These are phyloP conservation scores for Aphanomyces cochlioides DNA, from an alignment of 352 stramenopile species.

Conservation along the genomic window DNA sequence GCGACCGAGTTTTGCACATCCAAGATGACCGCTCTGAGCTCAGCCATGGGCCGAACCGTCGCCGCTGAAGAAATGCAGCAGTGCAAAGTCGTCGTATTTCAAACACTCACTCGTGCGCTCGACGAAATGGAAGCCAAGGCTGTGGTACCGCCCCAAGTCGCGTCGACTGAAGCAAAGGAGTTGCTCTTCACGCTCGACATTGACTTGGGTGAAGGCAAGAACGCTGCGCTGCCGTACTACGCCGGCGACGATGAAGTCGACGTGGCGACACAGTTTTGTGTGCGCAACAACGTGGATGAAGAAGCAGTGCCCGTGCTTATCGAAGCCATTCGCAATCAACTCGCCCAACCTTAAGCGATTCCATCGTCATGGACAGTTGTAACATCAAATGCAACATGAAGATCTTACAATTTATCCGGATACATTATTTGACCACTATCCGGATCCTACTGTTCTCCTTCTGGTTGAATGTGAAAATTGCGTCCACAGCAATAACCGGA, in stretches of 20 bases:
- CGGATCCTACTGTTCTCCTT: no score
- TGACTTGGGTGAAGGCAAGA: slow-evolving; percentile 49
- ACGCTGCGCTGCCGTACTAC: slow-evolving; percentile 46
- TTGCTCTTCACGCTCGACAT: slow-evolving; percentile 72
- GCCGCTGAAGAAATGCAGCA: slow-evolving; percentile 54
- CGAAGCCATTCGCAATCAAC: slow-evolving; percentile 50
- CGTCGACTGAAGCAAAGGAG: slow-evolving; percentile 30
- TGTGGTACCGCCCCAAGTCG: slow-evolving; percentile 29
- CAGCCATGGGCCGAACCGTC: slow-evolving; percentile 51
- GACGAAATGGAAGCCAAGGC: slow-evolving; percentile 2
- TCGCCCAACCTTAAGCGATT: slow-evolving; percentile 38
- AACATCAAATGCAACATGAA: no score
- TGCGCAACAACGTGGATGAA: slow-evolving; percentile 46
- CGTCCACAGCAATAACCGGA: no score
- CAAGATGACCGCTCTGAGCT: slow-evolving; percentile 56
- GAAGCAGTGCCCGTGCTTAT: slow-evolving; percentile 58
- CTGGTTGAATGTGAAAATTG: no score
- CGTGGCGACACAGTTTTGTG: slow-evolving; percentile 54
- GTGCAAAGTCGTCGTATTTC: slow-evolving; percentile 55
- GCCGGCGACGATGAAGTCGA: slow-evolving; percentile 48
- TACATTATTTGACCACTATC: no score
- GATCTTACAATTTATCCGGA: no score
- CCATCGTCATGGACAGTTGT: background rate
- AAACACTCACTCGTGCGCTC: slow-evolving; percentile 34
- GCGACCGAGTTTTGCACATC: slow-evolving; percentile 70